A percentile compares a stretch with the other conserved stretches of the same genome.
phyloP scores from a whole-genome alignment of 1,284 basidiomycete species.

The Mycena sp. region DNA sequence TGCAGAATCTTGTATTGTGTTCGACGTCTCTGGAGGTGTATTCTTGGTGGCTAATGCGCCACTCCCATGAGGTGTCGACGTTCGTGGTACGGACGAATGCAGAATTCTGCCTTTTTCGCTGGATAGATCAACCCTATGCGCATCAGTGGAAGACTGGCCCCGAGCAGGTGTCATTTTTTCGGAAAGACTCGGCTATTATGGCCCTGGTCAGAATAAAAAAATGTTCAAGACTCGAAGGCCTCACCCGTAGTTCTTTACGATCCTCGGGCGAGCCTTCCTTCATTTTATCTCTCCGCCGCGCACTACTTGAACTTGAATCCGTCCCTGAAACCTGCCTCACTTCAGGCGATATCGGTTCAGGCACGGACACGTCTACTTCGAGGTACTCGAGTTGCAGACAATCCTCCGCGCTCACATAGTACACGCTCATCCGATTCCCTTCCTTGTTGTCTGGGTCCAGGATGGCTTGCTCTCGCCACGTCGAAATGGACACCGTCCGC shows the following conservation, averaged over 20 bases:
- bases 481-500: conserved; percentile 57
- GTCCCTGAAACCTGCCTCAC: neutral
- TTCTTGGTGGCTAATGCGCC: conserved; percentile 10
- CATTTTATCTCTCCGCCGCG: neutral
- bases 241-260: neutral
- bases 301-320: neutral
- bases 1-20: neutral
- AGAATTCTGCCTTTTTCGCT: no score
- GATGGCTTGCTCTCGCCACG: conserved; percentile 62
- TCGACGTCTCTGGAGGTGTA: neutral
- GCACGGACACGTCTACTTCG: neutral
- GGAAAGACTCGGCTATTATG: no score
- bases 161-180: no score
- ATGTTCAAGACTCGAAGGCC: no score
- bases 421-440: conserved; percentile 53
- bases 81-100: no score
- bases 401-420: conserved; percentile 51
- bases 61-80: conserved; percentile 24
- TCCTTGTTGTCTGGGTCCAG: conserved; percentile 42
- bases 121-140: no score
- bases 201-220: no score
- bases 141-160: no score
- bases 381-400: conserved; percentile 34
- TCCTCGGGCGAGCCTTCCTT: neutral
- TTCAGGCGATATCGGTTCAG: conserved; percentile 19